Evolutionary conservation across 176 grass and related monocot species (phyloP), one percentile per base, ranked within the genome.

Genomic region (Eleusine indica): DNA sequence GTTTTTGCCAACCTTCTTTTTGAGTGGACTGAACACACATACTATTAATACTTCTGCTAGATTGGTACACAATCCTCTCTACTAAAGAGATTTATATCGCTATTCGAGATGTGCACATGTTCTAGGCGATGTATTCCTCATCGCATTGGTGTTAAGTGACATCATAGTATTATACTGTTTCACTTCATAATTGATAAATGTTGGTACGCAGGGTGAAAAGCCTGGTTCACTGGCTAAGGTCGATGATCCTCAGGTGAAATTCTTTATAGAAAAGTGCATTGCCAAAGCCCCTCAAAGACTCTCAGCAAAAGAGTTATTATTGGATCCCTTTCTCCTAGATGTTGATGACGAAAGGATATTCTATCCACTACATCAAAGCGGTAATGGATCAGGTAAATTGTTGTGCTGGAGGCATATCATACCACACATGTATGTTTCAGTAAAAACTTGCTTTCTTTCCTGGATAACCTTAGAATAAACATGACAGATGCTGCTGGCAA

Each of bases 261-360:
- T 69, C 37, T 94, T 94, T 85, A 94, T 94, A 46, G 87, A 94
- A 76, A 91, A 94, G 71, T 94, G 93, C 78, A 92, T 94, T 17
- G 83, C 87, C 61, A 80, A 92, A 81, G 93, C 32, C 56, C 89
- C 87, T 12, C 64, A 88, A 39, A 92, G 93, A 80, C 88, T 94
- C 37, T 83, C 93, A 1, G 90, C 90, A 69, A 87, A 66, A 22
- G 93, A 94, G 80, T 62, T 94, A 29, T 78, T 94, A 65, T 61
- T 81, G 66, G 93, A 94, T 75, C 85, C 93, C 70, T 94, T 94
- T 90, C 93, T 94, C 75, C 83, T 86, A 74, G 93, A 94, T 46
- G 70, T 78, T 58, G 88, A 89, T 18, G 86, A 83, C 75, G 85
- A 91, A 76, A 80, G 35, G 51, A 74, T 87, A 90, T 84, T 78